Evolutionary conservation across 2,329 filamentous ascomycete genomes (phyloP), one percentile per base, ranked within the genome.

Genomic region (Diaporthe destruens): DNA sequence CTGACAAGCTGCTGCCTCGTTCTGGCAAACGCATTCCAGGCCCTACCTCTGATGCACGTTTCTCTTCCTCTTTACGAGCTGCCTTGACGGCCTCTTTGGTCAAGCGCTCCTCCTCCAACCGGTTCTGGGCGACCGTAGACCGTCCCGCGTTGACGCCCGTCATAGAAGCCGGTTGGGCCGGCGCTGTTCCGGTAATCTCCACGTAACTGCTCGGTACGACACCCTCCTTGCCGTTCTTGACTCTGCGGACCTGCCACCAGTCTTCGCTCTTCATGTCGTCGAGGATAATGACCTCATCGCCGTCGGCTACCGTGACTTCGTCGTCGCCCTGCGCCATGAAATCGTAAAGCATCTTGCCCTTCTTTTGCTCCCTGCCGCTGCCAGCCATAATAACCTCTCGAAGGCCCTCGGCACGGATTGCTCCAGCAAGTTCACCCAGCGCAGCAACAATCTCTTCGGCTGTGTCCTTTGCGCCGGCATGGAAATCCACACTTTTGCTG

Each of bases 131-230:
- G 57, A 97, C 91, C 0, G 88, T 89, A 9, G 93, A 94, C 78
- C 80, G 84, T 61, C 85, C 84, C 8, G 85, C 82, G 76, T 84
- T 86, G 71, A 91, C 78, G 9, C 90, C 90, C 14, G 80, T 72
- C 14, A 86, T 84, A 51, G 87, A 84, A 55, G 84, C 85, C 36
- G 83, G 78, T 34, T 86, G 84, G 6, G 87, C 83, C 11, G 88
- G 81, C 32, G 92, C 82, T 16, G 89, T 88, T 71, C 94, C 94
- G 29, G 91, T 95, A 68, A 98, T 86, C 81, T 99, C 96, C 77
- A 99, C 92, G 79, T 98, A 99, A 82, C 94, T 98, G 85, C 95
- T 96, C 18, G 96, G 96, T 11, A 99, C 95, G 34, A 99, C 96
- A 51, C 96, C 96, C 84, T 98, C 94, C 80, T 95, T 96, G 77